Evolutionary conservation across 805 yeast species (phyloP), one percentile per base, ranked within the genome.

Genomic region (Cyberlindnera suaveolens): DNA sequence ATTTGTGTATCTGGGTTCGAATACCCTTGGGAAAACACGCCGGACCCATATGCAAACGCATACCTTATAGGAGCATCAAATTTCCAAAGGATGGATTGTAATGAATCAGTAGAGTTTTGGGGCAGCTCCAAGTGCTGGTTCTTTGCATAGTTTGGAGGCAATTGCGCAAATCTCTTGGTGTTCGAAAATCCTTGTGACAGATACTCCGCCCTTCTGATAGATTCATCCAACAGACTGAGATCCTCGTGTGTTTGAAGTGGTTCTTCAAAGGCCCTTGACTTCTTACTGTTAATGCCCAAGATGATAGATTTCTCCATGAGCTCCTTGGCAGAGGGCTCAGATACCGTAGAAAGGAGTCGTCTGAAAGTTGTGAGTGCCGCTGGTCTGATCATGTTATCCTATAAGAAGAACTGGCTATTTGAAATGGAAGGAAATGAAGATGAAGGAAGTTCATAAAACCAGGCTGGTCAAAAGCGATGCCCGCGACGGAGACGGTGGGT

Each of bases 31-130:
- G 78, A 72, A 55, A 93, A 85, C 1, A 93, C 96, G 5, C 96
- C 96, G 7, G 95, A 85, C 2, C 99, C 99, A 62, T 91, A 91
- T 0, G 97, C 99, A 64, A 91, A 85, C 1, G 96, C 82, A 54
- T 77, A 85, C 42, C 78, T 68, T 13, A 88, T 75, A 1, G 93
- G 90, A 1, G 91, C 83, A 34, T 77, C 67, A 62, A 86, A 86
- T 37, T 70, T 66, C 63, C 75, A 63, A 32, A 82, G 54, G 3
- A 84, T 71, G 3, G 69, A 60, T 15, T 70, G 60, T 26, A 87
- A 64, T 8, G 72, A 68, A 9, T 60, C 61, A 31, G 67, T 66
- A 14, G 64, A 57, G 33, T 64, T 67, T 9, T 63, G 57, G 39
- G 72, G 75, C 4, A 77, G 66, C 2, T 67, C 55, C 10, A 80